phyloP scores from a whole-genome alignment of 2,329 filamentous ascomycete species.

The Scytalidium sp. region DNA sequence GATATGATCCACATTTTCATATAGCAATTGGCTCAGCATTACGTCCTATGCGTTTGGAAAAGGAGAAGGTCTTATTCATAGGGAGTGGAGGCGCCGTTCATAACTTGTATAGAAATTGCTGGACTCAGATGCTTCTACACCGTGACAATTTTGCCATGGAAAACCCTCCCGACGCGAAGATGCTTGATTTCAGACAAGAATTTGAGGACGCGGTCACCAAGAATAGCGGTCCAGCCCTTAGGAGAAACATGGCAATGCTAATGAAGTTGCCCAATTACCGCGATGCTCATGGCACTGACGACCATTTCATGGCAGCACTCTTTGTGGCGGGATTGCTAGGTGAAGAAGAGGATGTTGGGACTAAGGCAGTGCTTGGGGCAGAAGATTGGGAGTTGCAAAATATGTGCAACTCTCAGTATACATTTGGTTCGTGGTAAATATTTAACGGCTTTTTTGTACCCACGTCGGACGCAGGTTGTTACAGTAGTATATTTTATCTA shows the following conservation, averaged over 20 bases:
- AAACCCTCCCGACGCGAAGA: conserved; percentile 55
- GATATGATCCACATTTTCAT: conserved; percentile 55
- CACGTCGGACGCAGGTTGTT: no score
- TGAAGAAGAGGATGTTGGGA: conserved; percentile 41
- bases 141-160: conserved; percentile 59
- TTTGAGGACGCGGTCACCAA: conserved; percentile 57
- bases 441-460: no score
- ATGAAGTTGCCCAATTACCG: conserved; percentile 67
- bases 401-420: conserved; percentile 25
- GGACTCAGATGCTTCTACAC: conserved; percentile 56
- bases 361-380: conserved; percentile 43
- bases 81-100: conserved; percentile 63
- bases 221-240: conserved; percentile 50
- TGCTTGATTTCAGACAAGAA: conserved; percentile 63
- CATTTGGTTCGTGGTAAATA: conserved; percentile 43
- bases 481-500: no score
- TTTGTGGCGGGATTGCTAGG: conserved; percentile 60
- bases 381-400: conserved; percentile 59
- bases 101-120: conserved; percentile 66
- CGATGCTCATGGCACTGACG: conserved; percentile 67
- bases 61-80: conserved; percentile 54
- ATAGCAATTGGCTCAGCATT: conserved; percentile 55
- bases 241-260: conserved; percentile 54
- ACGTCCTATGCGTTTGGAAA: conserved; percentile 48
- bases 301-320: conserved; percentile 65